These are phyloP conservation scores for Acidiella bohemica DNA, from an alignment of 495 filamentous ascomycete species.

Conservation along the genomic window DNA sequence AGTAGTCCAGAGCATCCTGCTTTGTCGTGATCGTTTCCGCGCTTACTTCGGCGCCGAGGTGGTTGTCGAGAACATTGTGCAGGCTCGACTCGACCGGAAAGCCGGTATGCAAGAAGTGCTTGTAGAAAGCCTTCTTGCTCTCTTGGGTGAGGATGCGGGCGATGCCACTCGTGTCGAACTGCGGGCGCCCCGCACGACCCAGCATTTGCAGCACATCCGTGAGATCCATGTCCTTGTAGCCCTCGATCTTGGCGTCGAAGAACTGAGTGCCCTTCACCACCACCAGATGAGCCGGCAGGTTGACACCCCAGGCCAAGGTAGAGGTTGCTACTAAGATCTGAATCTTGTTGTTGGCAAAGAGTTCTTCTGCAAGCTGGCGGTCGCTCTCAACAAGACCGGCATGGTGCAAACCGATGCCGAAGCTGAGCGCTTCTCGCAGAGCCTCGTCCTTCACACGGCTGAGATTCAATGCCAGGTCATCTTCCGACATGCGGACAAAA, in stretches of 20 bases:
- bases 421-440: constrained; percentile 78
- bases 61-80: constrained; percentile 93
- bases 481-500: constrained; percentile 87
- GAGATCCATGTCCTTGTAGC: constrained; percentile 97
- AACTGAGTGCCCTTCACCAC: constrained; percentile 98
- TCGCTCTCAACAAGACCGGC: constrained; percentile 93
- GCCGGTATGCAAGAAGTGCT: constrained; percentile 95
- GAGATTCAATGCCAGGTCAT: constrained; percentile 76
- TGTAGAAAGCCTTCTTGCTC: constrained; percentile 98
- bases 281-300: constrained; percentile 90
- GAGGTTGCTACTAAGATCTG: constrained; percentile 94
- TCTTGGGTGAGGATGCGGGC: constrained; percentile 96
- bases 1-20: constrained; percentile 93
- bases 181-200: constrained; percentile 84
- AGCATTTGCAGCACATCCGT: constrained; percentile 99
- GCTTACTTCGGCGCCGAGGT: constrained; percentile 88
- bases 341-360: constrained; percentile 96
- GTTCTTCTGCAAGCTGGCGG: constrained; percentile 75
- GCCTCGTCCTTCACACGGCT: constrained; percentile 81
- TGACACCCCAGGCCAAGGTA: constrained; percentile 96
- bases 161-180: constrained; percentile 92
- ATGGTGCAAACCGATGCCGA: constrained; percentile 95
- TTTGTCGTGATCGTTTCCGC: constrained; percentile 84
- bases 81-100: constrained; percentile 95
- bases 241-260: constrained; percentile 95